Evolutionary conservation across 495 filamentous ascomycete species (phyloP), one percentile per base, ranked within the genome.

Genomic region (Collariella sp.): DNA sequence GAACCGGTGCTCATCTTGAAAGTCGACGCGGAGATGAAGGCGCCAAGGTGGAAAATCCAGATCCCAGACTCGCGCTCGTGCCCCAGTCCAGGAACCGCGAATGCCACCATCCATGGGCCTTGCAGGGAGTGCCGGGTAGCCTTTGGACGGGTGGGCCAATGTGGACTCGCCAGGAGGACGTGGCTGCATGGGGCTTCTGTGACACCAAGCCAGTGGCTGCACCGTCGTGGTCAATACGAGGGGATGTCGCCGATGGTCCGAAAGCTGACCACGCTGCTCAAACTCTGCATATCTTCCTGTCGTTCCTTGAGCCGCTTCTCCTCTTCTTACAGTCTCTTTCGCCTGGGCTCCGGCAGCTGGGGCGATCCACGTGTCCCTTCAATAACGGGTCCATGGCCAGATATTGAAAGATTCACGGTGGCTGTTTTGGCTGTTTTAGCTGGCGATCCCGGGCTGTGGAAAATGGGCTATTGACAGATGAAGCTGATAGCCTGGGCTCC

Each of bases 41-140:
- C 24, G 52, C 52, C 52, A 55, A 48, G 52, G 9, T 23, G 31
- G n/a, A 44, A 47, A 42, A n/a, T 15, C 52, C 43, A 48, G 35
- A 46, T 40, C 42, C 10, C 4, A 18, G 38, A 36, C 52, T 55
- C 52, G 52, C 45, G 35, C 52, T 49, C 41, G 19, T 53, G 41
- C 31, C 41, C 50, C 50, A 26, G 46, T 45, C 44, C 43, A 41
- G 42, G 34, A 15, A 33, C 42, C 43, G 33, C 40, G 40, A 34
- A 43, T 24, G 24, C 24, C 35, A 29, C 40, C 29, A 7, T 34
- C 39, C 31, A 38, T 2, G 19, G 29, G 15, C 41, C 18, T 22
- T 19, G 10, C 5, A 2, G 23, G 20, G 31, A 16, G 26, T 20
- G 44, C 16, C 26, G 44, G 23, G 19, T 11, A 0, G 34, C 18